Conservation (phyloP, 495 filamentous ascomycete species). For the Cenococcum geophilum region DNA sequence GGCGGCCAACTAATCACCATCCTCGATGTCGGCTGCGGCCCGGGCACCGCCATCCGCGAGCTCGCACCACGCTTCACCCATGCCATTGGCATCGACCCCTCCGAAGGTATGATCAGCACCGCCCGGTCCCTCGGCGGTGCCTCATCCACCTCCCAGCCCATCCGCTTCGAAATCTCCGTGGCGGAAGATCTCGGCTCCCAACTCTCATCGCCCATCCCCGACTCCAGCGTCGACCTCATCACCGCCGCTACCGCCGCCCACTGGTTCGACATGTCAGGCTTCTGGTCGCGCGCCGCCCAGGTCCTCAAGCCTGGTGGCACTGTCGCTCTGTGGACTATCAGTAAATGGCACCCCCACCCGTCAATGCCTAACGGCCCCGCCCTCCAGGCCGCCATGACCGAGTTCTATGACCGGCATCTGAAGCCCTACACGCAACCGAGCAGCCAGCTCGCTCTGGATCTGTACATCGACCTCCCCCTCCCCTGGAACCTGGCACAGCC, state of each 20-base stretch:
- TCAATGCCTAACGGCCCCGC: slow-evolving; percentile 35
- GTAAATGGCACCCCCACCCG: slow-evolving; percentile 22
- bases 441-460: slow-evolving; percentile 36
- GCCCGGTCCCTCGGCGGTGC: slow-evolving; percentile 40
- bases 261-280: slow-evolving; percentile 57
- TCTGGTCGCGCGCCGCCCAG: slow-evolving; percentile 55
- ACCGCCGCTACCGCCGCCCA: slow-evolving; percentile 49
- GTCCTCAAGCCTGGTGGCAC: slow-evolving; percentile 52
- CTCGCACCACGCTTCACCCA: slow-evolving; percentile 43
- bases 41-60: slow-evolving; percentile 43
- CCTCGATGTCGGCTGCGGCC: slow-evolving; percentile 54
- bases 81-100: slow-evolving; percentile 50
- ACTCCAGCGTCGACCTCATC: slow-evolving; percentile 47
- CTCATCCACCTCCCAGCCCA: slow-evolving; percentile 30
- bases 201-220: slow-evolving; percentile 14
- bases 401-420: slow-evolving; percentile 32
- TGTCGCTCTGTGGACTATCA: slow-evolving; percentile 48
- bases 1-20: slow-evolving; percentile 45
- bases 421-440: slow-evolving; percentile 38
- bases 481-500: slow-evolving; percentile 45
- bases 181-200: slow-evolving; percentile 43
- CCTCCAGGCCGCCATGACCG: slow-evolving; percentile 35
- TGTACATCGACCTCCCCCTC: slow-evolving; percentile 45
- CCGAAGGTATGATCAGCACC: slow-evolving; percentile 49
- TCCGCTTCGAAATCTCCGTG: slow-evolving; percentile 42